Evolutionary conservation across 257 asterid species (phyloP), one percentile per base, ranked within the genome.

Genomic region (Fraxinus quadrangulata): DNA sequence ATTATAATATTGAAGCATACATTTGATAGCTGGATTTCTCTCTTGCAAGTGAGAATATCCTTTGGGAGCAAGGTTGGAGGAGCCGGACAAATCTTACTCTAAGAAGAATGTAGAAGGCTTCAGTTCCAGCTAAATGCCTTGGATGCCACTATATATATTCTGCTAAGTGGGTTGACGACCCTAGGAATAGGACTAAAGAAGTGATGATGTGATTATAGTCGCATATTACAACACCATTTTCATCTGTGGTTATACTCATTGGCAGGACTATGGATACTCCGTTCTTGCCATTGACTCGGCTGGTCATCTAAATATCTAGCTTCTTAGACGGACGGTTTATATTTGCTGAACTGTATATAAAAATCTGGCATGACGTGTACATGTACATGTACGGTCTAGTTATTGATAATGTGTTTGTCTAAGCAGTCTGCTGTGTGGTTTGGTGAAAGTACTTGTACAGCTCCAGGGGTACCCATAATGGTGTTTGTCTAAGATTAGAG

Each of bases 281-380:
- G 76, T 77, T 88, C 85, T 84, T 84, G 85, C 87, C 83, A 76
- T 83, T 75, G 85, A 87, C 86, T 79, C 84, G 70, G 67, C 84
- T 82, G 86, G 90, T 81, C 67, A 82, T 83, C 84, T 75, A 75
- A 83, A 78, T 78, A 78, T 75, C 56, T 76, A 78, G 82, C 83
- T 85, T 70, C 21, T 76, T 78, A 67, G 83, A 85, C 78, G 79
- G 87, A 72, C 61, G 79, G 80, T 86, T 85, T 85, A 77, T 79
- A 73, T 83, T 82, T 79, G 88, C 81, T 81, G 84, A 86, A 85
- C 86, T 90, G 92, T 92, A 84, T 84, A 92, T 89, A 83, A 87
- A 75, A 78, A 84, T 84, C 83, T 77, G 78, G 75, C 73, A 80
- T 83, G 81, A 86, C 80, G 84, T 90, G 88, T 81, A 42, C 80